Conservation (phyloP, 2,329 filamentous ascomycete species). For the Aspergillus ochraceoroseus region DNA sequence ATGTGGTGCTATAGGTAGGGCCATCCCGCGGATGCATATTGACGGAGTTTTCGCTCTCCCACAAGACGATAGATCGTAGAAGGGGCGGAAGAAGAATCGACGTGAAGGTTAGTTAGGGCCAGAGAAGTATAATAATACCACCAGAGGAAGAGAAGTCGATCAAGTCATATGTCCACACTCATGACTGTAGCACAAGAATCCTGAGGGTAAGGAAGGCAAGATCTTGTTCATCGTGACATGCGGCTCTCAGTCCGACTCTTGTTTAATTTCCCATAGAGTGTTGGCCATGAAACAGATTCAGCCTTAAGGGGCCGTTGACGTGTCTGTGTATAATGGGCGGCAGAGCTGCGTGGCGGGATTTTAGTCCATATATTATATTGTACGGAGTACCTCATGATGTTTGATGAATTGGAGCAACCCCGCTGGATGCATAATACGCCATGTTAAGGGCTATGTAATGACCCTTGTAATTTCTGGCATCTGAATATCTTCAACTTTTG, state of each 20-base stretch:
- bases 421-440: constrained; percentile 5
- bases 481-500: too few relatives aligned
- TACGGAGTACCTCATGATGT: too few relatives aligned
- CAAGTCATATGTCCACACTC: constrained; percentile 8
- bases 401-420: constrained; percentile 13
- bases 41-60: constrained; percentile 10
- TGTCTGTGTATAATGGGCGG: constrained; percentile 27
- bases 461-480: constrained; percentile 6
- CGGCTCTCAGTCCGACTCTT: too few relatives aligned
- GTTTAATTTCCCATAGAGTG: constrained; percentile 1
- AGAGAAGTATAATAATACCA: background rate
- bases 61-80: too few relatives aligned
- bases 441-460: background rate
- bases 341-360: constrained; percentile 15
- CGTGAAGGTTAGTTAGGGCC: too few relatives aligned
- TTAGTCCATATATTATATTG: constrained; percentile 1
- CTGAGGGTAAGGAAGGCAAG: too few relatives aligned
- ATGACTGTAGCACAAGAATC: constrained; percentile 15
- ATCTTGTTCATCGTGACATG: too few relatives aligned
- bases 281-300: constrained; percentile 16
- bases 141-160: background rate
- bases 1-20: constrained; percentile 18
- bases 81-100: too few relatives aligned
- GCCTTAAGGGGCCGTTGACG: constrained; percentile 26
- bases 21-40: constrained; percentile 19